These are phyloP conservation scores for Chalciporus pseudorubinellus DNA, from an alignment of 768 basidiomycete species.

Conservation along the genomic window DNA sequence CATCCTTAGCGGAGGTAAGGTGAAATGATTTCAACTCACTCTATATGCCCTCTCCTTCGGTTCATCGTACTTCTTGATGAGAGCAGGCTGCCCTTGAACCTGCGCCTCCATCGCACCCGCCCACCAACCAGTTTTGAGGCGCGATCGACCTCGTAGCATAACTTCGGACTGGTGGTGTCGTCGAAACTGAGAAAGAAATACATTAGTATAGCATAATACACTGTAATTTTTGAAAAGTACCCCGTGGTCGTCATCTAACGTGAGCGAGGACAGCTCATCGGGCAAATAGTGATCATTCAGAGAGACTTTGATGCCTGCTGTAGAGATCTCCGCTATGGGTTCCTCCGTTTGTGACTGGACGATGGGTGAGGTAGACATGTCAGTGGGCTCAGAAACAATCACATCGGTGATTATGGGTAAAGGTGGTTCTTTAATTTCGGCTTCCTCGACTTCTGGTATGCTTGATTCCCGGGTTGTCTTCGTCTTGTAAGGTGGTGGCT, in stretches of 20 bases:
- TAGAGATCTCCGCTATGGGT: constrained; percentile 20
- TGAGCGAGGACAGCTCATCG: constrained; percentile 20
- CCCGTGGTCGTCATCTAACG: constrained; percentile 33
- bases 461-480: not conserved
- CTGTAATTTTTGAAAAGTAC: constrained; percentile 18
- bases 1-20: not conserved
- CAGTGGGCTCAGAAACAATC: not conserved
- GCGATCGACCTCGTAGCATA: constrained; percentile 34
- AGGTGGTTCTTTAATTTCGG: not conserved
- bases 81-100: constrained; percentile 37
- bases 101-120: constrained; percentile 40
- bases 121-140: constrained; percentile 48
- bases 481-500: constrained; percentile 23
- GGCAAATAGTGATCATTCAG: constrained; percentile 23
- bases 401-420: not conserved
- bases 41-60: constrained; percentile 30
- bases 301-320: constrained; percentile 10
- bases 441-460: not conserved
- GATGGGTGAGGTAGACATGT: not conserved
- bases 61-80: constrained; percentile 47
- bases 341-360: constrained; percentile 1
- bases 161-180: constrained; percentile 53
- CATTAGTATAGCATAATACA: constrained; percentile 4
- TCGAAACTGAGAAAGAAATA: constrained; percentile 36
- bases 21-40: constrained; percentile 19